phyloP scores from a whole-genome alignment of 371 early-diverging fungal species.

The Mycotypha africana region DNA sequence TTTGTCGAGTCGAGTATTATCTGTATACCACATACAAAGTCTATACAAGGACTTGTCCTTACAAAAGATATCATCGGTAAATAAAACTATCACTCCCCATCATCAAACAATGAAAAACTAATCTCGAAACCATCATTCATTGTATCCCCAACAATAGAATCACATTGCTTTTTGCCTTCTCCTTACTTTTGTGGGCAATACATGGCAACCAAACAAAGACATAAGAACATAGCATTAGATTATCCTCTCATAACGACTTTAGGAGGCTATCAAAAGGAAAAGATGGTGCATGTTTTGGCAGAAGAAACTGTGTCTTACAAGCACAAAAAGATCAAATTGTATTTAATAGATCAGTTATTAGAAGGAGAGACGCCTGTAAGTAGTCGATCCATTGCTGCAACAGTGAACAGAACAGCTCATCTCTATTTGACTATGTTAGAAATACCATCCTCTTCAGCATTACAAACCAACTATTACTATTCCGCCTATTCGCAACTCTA shows the following conservation, averaged over 20 bases:
- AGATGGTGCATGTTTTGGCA: conserved; percentile 45
- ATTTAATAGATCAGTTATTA: conserved; percentile 46
- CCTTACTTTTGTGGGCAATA: conserved; percentile 58
- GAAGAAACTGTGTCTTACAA: conserved; percentile 51
- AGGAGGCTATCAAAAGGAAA: conserved; percentile 54
- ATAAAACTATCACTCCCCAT: no score
- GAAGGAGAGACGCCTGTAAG: conserved; percentile 48
- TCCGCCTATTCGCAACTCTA: conserved; percentile 43
- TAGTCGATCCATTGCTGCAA: no score
- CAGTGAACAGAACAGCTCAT: no score
- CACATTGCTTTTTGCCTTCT: conserved; percentile 54
- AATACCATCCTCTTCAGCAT: no score
- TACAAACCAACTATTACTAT: conserved; percentile 31
- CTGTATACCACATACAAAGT: conserved; percentile 53
- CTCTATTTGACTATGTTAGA: no score
- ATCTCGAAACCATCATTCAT: not conserved
- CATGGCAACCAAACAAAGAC: conserved; percentile 41
- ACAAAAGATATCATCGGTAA: conserved; percentile 56
- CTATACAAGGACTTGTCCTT: conserved; percentile 44
- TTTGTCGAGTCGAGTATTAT: conserved; percentile 48
- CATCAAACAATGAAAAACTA: no score
- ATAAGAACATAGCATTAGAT: conserved; percentile 53
- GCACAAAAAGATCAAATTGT: conserved; percentile 42
- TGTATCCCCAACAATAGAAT: no score
- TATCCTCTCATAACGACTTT: conserved; percentile 41